Evolutionary conservation across 2,329 filamentous ascomycete species (phyloP).

Genomic region (Myriosclerotinia duriaeana): DNA sequence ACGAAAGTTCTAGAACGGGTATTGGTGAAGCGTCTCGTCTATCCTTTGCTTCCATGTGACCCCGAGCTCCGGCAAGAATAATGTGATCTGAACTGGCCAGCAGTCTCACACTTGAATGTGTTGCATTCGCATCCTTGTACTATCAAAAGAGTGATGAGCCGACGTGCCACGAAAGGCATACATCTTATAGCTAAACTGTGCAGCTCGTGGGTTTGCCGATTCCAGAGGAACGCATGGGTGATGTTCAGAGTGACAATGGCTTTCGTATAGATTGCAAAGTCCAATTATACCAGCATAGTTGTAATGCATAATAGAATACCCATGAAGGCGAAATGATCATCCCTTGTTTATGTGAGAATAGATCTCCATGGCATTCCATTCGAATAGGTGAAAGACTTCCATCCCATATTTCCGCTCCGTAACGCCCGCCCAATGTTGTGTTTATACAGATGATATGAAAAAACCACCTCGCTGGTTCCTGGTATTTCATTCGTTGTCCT

Average conservation of each 20-base stretch:
- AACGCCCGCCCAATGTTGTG: conserved; percentile 14
- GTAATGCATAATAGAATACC: not conserved
- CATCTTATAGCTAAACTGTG: not conserved
- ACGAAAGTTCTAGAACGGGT: not conserved
- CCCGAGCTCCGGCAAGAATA: not conserved
- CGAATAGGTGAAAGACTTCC: not conserved
- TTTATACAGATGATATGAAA: conserved; percentile 7
- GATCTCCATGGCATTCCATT: not conserved
- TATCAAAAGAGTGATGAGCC: not conserved
- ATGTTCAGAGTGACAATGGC: no score
- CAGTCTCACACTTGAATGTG: not conserved
- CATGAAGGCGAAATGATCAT: not conserved
- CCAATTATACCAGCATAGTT: not conserved
- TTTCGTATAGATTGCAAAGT: not conserved
- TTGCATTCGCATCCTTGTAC: no score
- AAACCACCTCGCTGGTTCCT: no score
- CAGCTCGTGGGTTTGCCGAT: not conserved
- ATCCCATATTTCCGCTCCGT: not conserved
- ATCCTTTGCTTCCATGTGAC: not conserved
- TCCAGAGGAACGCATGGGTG: not conserved
- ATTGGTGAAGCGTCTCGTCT: not conserved
- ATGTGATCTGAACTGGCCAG: not conserved
- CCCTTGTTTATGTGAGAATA: not conserved
- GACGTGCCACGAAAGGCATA: not conserved
- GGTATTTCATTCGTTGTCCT: not conserved